phyloP scores from a whole-genome alignment of 1,139 yeast species.

The Taphrina communis region DNA sequence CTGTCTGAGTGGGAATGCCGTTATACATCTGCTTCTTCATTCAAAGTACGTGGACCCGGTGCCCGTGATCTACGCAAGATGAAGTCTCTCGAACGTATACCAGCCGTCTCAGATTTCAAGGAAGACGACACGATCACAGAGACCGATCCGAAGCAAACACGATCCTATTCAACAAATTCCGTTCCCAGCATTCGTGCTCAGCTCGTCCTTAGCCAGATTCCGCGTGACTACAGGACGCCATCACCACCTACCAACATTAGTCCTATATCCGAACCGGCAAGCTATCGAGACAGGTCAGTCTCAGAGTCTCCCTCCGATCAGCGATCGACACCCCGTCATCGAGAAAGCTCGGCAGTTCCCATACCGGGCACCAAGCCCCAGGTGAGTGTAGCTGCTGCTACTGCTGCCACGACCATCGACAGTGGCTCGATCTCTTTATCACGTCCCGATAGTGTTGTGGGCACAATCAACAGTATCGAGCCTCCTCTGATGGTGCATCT shows the following conservation, averaged over 20 bases:
- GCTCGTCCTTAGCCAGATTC: constrained; percentile 22
- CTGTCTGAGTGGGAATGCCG: constrained; percentile 38
- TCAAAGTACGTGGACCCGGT: constrained; percentile 41
- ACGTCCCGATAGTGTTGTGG: not conserved
- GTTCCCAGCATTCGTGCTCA: constrained; percentile 2
- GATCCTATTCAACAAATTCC: constrained; percentile 25
- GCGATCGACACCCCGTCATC: constrained; percentile 13
- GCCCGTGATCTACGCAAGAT: constrained; percentile 13
- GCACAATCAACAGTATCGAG: constrained; percentile 12
- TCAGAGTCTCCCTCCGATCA: constrained; percentile 4
- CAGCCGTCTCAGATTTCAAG: constrained; percentile 7
- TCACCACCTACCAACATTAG: constrained; percentile 30
- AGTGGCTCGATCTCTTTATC: constrained; percentile 8
- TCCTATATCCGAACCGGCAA: constrained; percentile 30
- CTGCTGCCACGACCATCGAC: not conserved
- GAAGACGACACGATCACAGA: not conserved
- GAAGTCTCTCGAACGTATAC: constrained; percentile 19
- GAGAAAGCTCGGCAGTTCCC: constrained; percentile 23
- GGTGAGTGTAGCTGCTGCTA: not conserved
- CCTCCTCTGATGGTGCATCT: constrained; percentile 32
- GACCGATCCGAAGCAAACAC: constrained; percentile 16
- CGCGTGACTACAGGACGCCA: constrained; percentile 33
- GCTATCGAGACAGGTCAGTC: not conserved
- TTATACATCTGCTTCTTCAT: constrained; percentile 36
- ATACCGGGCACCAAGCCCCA: constrained; percentile 28